A percentile compares a stretch with the other conserved stretches of the same genome.
These are phyloP conservation scores for Neoscytalidium dimidiatum DNA, from an alignment of 2,329 filamentous ascomycete species.

Conservation along the genomic window DNA sequence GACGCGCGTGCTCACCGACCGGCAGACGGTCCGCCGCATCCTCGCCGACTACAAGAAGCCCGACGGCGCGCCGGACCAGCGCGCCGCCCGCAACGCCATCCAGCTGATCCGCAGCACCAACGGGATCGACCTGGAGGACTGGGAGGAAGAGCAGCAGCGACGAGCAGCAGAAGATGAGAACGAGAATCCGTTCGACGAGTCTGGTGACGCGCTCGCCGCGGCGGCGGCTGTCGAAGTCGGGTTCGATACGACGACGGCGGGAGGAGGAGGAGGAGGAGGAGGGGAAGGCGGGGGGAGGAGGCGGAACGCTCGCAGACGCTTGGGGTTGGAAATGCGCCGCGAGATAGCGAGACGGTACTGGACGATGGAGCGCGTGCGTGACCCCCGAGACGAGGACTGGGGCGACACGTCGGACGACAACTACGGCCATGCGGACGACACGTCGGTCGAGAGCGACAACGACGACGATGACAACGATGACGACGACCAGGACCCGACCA, in stretches of 20 bases:
- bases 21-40: slow-evolving; percentile 40
- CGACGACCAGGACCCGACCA: background rate
- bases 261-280: slow-evolving; percentile 6
- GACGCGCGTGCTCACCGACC: slow-evolving; percentile 11
- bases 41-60: slow-evolving; percentile 22
- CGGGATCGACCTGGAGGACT: slow-evolving; percentile 18
- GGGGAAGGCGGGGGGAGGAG: slow-evolving; percentile 5
- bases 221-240: background rate
- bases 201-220: no score
- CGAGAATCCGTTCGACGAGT: no score
- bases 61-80: slow-evolving; percentile 5
- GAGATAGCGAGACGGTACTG: slow-evolving; percentile 11
- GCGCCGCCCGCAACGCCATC: slow-evolving; percentile 17
- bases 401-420: slow-evolving; percentile 3
- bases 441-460: background rate
- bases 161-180: background rate
- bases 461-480: background rate
- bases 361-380: background rate
- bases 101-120: slow-evolving; percentile 12
- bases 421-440: background rate
- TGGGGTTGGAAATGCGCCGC: slow-evolving; percentile 6
- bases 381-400: background rate
- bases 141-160: slow-evolving; percentile 10
- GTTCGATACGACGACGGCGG: slow-evolving; percentile 14
- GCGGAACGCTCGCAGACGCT: slow-evolving; percentile 12